Evolutionary conservation across 495 filamentous ascomycete genomes (phyloP), one percentile per base, ranked within the genome.

Genomic region (Neurospora sp.): DNA sequence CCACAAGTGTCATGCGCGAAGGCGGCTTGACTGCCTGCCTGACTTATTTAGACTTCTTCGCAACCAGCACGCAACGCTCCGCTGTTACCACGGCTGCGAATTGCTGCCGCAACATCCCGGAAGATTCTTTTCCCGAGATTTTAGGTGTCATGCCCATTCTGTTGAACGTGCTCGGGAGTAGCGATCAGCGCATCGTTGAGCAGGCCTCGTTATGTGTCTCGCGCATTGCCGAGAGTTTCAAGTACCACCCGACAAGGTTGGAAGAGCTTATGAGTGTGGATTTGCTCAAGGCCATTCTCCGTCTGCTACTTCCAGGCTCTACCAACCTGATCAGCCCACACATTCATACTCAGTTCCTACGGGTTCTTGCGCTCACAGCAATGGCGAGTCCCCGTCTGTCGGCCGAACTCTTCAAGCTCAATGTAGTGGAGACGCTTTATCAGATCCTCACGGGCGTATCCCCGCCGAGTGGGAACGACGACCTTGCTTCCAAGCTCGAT

Each of bases 381-480:
- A 92, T 91, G 72, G 93, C 93, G 4, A 98, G 96, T 79, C 93
- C 96, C 39, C 87, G 85, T 8, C 82, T 98, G 59, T 97, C 96
- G 16, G 92, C 92, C 20, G 95, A 97, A 76, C 86, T 99, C 14
- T 90, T 99, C 79, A 96, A 94, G 83, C 93, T 98, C 91, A 93
- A 97, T 78, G 92, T 99, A 62, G 96, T 98, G 20, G 96, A 99
- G 79, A 99, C 96, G 1, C 87, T 99, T 12, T 98, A 97, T 81
- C 96, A 99, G 81, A 99, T 98, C 44, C 83, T 99, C 74, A 99
- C 96, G 1, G 96, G 96, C 41, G 92, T 99, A 1, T 99, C 96
- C 0, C 93, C 96, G 8, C 96, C 96, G 31, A 88, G 85, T 76
- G 92, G 92, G 54, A 87, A 86, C 6, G 93, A 96, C 20, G 92